A percentile compares a stretch with the other conserved stretches of the same genome.
Evolutionary conservation across 2,329 filamentous ascomycete species (phyloP).

Genomic region (Aspergillus pseudonomiae): DNA sequence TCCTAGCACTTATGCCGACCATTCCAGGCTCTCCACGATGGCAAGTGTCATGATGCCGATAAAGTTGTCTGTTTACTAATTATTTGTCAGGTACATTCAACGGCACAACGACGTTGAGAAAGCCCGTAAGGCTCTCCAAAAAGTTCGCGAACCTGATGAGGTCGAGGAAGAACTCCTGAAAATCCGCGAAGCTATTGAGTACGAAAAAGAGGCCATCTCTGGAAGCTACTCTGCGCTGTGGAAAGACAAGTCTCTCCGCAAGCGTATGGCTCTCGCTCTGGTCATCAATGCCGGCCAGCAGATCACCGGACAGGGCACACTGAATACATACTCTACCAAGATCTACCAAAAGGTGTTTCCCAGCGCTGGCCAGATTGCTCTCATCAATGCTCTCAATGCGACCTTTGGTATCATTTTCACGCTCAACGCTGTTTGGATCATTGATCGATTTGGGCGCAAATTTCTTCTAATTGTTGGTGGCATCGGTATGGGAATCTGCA

Average conservation of each 20-base stretch:
- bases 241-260: conserved; percentile 70
- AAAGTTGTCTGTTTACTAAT: neutral
- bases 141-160: conserved; percentile 66
- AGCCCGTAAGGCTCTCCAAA: conserved; percentile 61
- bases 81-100: conserved; percentile 51
- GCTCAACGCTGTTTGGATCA: conserved; percentile 72
- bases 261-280: conserved; percentile 66
- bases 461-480: conserved; percentile 71
- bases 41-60: conserved; percentile 41
- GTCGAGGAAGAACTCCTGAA: conserved; percentile 67
- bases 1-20: conserved; percentile 65
- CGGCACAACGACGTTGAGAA: conserved; percentile 61
- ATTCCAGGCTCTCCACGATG: conserved; percentile 71
- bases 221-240: conserved; percentile 66
- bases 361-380: conserved; percentile 61
- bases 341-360: conserved; percentile 74
- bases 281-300: conserved; percentile 72
- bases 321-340: conserved; percentile 73
- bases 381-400: conserved; percentile 75
- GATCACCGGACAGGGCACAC: conserved; percentile 70
- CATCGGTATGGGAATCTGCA: conserved; percentile 69
- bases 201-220: conserved; percentile 70
- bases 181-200: conserved; percentile 70
- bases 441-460: conserved; percentile 71
- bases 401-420: conserved; percentile 75